Evolutionary conservation across 2,329 filamentous ascomycete genomes (phyloP), one percentile per base, ranked within the genome.

Genomic region (Aureobasidium namibiae): DNA sequence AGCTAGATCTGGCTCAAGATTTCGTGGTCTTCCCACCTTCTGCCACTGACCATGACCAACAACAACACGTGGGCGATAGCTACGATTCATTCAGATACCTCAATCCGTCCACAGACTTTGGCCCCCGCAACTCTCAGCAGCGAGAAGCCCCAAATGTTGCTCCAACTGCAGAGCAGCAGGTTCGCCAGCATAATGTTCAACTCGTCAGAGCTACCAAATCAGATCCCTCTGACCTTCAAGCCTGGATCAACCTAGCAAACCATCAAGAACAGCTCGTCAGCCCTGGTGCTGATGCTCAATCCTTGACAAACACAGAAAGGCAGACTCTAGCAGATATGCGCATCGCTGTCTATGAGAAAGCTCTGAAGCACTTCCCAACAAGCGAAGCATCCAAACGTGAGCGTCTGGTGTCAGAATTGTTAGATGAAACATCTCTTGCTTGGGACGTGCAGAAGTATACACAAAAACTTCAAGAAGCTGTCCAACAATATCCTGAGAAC

Each of bases 181-280:
- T 67, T 52, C 82, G 76, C 45, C 74, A 79, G 67, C 80, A 74
- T 60, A 84, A 83, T 14, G 77, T 86, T 0, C 76, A 85, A 54
- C 76, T 96, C 8, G 82, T 81, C 2, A 82, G 80, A 13, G 78
- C 71, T 31, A 84, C 90, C 34, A 84, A 87, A 59, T 77, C 86
- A 1, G 71, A 82, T 23, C 89, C 91, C 1, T 71, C 78, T 6
- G 82, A 95, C 66, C 77, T 89, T 21, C 75, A 84, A 42, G 79
- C 84, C 18, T 97, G 92, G 92, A 72, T 95, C 16, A 79, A 82
- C 38, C 78, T 96, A n/a, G 87, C 92, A 46, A 75, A 84, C 8
- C 85, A 95, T 62, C 92, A 97, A 73, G 84, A 90, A 62, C 71
- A 73, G 2, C 76, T 95, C 59, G 74, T 92, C 42, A 75, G 75